A percentile compares a stretch with the other conserved stretches of the same genome.
These are phyloP conservation scores for Chalara sp. DNA, from an alignment of 2,329 filamentous ascomycete species.

Conservation along the genomic window DNA sequence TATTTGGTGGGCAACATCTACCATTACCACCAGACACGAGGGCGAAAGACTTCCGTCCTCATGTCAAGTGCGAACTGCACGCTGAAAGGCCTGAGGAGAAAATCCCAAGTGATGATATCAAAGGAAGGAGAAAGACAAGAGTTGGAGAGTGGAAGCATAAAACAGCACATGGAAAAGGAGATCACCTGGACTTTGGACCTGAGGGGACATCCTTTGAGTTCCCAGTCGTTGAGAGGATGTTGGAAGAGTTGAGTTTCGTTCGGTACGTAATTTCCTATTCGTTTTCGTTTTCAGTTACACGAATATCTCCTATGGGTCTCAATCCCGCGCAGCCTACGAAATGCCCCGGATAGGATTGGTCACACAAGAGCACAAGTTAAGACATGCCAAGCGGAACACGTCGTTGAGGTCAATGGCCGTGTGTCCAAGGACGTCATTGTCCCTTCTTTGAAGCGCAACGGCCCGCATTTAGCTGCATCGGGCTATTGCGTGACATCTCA, in stretches of 20 bases:
- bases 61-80: slow-evolving; percentile 75
- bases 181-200: slow-evolving; percentile 56
- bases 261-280: slow-evolving; percentile 40
- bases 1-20: slow-evolving; percentile 72
- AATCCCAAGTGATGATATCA: slow-evolving; percentile 23
- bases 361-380: no score
- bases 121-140: slow-evolving; percentile 43
- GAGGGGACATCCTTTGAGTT: slow-evolving; percentile 51
- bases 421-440: no score
- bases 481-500: no score
- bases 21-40: slow-evolving; percentile 54
- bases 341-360: no score
- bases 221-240: slow-evolving; percentile 46
- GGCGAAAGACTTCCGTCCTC: slow-evolving; percentile 53
- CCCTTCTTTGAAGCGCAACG: no score
- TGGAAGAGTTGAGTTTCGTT: slow-evolving; percentile 66
- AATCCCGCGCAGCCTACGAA: no score
- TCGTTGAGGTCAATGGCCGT: no score
- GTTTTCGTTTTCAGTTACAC: no score
- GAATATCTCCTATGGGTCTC: no score
- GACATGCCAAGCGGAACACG: no score
- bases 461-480: no score
- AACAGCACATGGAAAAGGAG: slow-evolving; percentile 47
- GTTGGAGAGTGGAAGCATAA: slow-evolving; percentile 53
- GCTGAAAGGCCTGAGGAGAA: slow-evolving; percentile 53